Evolutionary conservation across 208 protist species (phyloP).

Genomic region (Leishmania mexicana): DNA sequence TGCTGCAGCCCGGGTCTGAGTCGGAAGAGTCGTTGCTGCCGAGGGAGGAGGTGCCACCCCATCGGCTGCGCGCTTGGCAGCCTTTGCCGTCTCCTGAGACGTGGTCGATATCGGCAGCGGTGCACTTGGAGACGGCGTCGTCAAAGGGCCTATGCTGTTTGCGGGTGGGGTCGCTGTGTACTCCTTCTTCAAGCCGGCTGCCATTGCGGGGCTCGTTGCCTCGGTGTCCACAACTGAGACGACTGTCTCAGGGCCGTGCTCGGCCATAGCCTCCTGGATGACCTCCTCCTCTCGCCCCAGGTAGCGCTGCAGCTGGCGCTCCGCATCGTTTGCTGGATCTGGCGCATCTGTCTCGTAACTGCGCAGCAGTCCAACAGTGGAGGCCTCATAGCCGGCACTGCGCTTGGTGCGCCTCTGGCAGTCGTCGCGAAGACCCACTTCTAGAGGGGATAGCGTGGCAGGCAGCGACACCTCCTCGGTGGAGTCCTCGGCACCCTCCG

Average conservation of each 20-base stretch:
- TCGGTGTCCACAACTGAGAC: neutral
- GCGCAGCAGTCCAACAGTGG: slow-evolving; percentile 28
- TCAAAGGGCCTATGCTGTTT: neutral
- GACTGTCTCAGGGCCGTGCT: slow-evolving; percentile 24
- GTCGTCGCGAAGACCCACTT: neutral
- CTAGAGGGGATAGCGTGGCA: neutral
- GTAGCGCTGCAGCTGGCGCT: slow-evolving; percentile 51
- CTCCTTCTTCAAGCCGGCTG: neutral
- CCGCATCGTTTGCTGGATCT: slow-evolving; percentile 21
- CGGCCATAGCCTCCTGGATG: slow-evolving; percentile 31
- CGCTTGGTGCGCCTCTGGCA: neutral
- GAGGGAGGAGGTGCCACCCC: neutral
- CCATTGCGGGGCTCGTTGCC: neutral
- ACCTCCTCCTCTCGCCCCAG: slow-evolving; percentile 53
- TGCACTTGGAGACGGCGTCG: neutral
- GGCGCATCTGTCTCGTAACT: slow-evolving; percentile 45
- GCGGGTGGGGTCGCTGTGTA: neutral
- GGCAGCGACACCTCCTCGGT: neutral
- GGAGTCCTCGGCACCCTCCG: neutral
- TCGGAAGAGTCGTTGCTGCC: neutral
- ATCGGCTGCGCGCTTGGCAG: neutral
- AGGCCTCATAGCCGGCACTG: slow-evolving; percentile 4
- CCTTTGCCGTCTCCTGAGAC: neutral
- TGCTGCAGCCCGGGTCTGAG: neutral
- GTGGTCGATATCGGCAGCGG: neutral